These are phyloP conservation scores for Russula sp. DNA, from an alignment of 768 basidiomycete genomes.

Conservation along the genomic window DNA sequence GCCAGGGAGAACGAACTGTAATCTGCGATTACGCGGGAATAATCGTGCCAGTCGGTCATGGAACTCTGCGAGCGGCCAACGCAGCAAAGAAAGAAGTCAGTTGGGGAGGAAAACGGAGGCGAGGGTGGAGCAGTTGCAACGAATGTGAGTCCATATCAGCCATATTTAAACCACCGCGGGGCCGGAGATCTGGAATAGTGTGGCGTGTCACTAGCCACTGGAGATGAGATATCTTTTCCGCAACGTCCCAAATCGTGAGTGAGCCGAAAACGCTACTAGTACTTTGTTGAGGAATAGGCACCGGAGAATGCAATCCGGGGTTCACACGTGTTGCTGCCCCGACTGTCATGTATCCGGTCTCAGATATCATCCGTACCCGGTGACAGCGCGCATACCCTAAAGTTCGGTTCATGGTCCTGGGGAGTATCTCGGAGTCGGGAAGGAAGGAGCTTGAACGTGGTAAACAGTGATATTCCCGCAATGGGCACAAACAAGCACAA, in stretches of 20 bases:
- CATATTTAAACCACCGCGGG: not conserved
- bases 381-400: not conserved
- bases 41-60: constrained; percentile 8
- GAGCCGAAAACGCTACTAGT: not conserved
- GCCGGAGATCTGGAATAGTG: not conserved
- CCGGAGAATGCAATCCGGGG: not conserved
- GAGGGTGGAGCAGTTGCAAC: not conserved
- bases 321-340: not conserved
- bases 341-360: not conserved
- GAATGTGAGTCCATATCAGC: not conserved
- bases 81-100: not conserved
- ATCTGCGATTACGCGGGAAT: not conserved
- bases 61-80: not conserved
- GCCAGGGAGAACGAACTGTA: not conserved
- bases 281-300: not conserved
- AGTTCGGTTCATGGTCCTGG: not conserved
- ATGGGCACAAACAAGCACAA: not conserved
- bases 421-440: not conserved
- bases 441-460: not conserved
- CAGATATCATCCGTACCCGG: not conserved
- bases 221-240: not conserved
- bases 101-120: too few relatives aligned
- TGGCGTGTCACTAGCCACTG: too few relatives aligned
- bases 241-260: not conserved
- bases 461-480: too few relatives aligned